Evolutionary conservation across 2,329 filamentous ascomycete species (phyloP).

Genomic region (Trichoderma aggressivum): DNA sequence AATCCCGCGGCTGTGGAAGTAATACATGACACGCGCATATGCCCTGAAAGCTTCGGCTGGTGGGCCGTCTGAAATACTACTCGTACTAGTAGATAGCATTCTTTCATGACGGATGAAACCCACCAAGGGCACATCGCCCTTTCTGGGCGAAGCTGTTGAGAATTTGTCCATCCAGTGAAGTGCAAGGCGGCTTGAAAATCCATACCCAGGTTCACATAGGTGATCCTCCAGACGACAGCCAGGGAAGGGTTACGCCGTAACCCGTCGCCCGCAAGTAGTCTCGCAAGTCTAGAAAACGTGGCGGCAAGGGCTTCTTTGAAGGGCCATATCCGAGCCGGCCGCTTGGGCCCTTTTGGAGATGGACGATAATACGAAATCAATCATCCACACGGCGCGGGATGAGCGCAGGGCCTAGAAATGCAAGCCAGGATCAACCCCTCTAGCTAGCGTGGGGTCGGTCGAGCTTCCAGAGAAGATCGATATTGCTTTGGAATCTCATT

Average conservation of each 20-base stretch:
- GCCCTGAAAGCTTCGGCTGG: neutral
- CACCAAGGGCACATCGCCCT: neutral
- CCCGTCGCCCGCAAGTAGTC: neutral
- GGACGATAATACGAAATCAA: neutral
- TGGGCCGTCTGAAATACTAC: neutral
- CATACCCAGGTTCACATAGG: neutral
- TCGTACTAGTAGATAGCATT: neutral
- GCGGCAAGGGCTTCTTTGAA: neutral
- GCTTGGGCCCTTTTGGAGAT: neutral
- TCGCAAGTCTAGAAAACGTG: neutral
- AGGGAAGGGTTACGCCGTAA: neutral
- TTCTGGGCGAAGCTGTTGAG: neutral
- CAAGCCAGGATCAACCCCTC: slow-evolving; percentile 1
- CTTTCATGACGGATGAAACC: neutral
- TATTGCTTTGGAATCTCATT: slow-evolving; percentile 7
- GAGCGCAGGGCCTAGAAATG: slow-evolving; percentile 1
- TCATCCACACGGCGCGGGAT: neutral
- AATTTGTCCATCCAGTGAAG: neutral
- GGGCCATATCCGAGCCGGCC: neutral
- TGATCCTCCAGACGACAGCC: neutral
- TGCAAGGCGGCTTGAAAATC: neutral
- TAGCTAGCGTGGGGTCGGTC: slow-evolving; percentile 14
- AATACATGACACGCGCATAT: neutral
- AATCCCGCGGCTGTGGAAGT: neutral
- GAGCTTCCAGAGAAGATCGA: slow-evolving; percentile 17